These are phyloP conservation scores for Rhizophagus sp. DNA, from an alignment of 192 early-diverging fungal genomes.

Conservation along the genomic window DNA sequence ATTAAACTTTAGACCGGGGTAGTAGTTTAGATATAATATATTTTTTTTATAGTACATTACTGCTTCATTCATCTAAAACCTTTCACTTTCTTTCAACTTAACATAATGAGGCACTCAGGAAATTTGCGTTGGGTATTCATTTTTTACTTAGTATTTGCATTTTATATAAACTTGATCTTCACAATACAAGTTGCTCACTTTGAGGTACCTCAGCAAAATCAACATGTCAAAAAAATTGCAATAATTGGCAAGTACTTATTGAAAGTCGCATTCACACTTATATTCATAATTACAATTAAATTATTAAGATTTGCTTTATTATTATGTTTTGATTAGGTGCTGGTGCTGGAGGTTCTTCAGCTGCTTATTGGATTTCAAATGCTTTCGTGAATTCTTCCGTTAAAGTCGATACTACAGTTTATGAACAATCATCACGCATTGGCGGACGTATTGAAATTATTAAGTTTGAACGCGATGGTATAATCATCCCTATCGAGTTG, in stretches of 20 bases:
- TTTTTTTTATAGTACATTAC: too few relatives aligned
- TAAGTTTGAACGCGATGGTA: conserved; percentile 29
- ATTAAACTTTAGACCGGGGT: too few relatives aligned
- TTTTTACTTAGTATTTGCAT: neutral
- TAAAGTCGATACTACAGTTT: conserved; percentile 47
- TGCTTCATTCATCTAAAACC: too few relatives aligned
- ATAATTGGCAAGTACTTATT: conserved; percentile 20
- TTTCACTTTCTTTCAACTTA: too few relatives aligned
- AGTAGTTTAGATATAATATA: too few relatives aligned
- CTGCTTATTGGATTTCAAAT: conserved; percentile 48
- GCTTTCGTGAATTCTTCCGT: conserved; percentile 28
- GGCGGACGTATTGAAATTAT: conserved; percentile 54
- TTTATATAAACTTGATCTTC: neutral
- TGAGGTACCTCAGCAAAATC: conserved; percentile 2
- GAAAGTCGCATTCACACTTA: too few relatives aligned
- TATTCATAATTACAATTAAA: neutral
- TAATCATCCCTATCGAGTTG: conserved; percentile 48
- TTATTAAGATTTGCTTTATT: neutral
- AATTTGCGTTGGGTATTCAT: neutral
- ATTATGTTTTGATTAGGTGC: conserved; percentile 39
- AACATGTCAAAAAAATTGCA: neutral
- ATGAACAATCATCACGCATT: conserved; percentile 51
- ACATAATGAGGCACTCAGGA: neutral
- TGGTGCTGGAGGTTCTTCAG: conserved; percentile 53
- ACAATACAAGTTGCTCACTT: neutral